Evolutionary conservation across 495 filamentous ascomycete genomes (phyloP), one percentile per base, ranked within the genome.

Genomic region (Penicillium paradoxum): DNA sequence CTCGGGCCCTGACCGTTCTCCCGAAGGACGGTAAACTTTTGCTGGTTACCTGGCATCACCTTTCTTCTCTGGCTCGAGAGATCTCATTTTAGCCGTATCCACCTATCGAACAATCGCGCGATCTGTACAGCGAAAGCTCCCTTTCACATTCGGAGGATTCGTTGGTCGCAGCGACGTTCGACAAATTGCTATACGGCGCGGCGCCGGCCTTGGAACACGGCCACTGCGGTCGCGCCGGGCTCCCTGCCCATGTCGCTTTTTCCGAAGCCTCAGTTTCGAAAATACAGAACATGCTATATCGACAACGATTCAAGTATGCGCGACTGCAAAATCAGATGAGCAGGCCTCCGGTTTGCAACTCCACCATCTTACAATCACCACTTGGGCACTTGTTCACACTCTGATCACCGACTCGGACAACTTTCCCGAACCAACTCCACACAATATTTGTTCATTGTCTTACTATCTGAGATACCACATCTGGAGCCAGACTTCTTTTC

Each of bases 1-100:
- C 39, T 67, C 69, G 4, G 73, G 70, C 10, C 67, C 73, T 3
- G 71, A 75, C 34, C 67, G 65, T 40, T 68, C 67, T 1, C 59
- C 48, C 19, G 69, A 65, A 27, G 64, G 67, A 30, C 68, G 67
- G 50, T 75, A 71, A 70, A 44, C n/a, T 15, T n/a, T 9, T 18
- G 17, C 18, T 19, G 15, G 18, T 22, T 18, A 32, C 36, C 33
- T 53, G 36, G 32, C 15, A 45, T 38, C 32, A 38, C n/a, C 42
- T 52, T 13, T 54, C 11, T 27, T 15, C 7, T 25, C 40, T 32
- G 38, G 53, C 15, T 45, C 46, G 32, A 29, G 48, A 47, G 45
- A 22, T 29, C 17, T 50, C 33, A 43, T 51, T 39, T 33, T 27
- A 45, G 15, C 32, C 48, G 18, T 32, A 44, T n/a, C 27, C 34